Evolutionary conservation across 2,329 filamentous ascomycete species (phyloP).

Genomic region (Colletotrichum liaoningense): DNA sequence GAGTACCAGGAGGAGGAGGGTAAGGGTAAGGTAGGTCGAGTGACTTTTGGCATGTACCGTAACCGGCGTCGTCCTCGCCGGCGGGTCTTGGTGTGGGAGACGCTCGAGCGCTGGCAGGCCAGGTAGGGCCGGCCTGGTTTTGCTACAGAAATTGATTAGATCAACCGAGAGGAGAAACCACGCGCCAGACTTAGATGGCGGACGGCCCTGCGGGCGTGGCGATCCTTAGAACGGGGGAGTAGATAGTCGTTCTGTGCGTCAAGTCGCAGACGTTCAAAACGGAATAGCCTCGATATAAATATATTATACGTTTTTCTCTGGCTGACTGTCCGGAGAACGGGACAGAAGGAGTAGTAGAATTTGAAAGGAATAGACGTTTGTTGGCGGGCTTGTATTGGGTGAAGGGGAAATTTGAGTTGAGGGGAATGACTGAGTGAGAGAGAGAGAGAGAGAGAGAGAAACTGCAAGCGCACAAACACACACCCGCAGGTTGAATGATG

Average conservation of each 20-base stretch:
- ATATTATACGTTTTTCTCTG: constrained; percentile 21
- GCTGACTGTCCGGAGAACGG: not conserved
- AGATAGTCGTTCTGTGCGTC: constrained; percentile 34
- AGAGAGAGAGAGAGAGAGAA: not conserved
- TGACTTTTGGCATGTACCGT: constrained; percentile 38
- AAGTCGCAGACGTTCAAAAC: constrained; percentile 33
- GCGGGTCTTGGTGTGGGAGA: constrained; percentile 25
- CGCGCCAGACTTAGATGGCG: constrained; percentile 34
- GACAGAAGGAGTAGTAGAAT: constrained; percentile 6
- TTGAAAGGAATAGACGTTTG: not conserved
- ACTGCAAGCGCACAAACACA: constrained; percentile 31
- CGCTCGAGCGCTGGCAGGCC: constrained; percentile 38
- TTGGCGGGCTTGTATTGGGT: not conserved
- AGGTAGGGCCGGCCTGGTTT: constrained; percentile 35
- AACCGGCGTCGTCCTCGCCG: constrained; percentile 16
- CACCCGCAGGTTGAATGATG: not conserved
- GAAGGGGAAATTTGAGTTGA: not conserved
- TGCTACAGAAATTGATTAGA: constrained; percentile 42
- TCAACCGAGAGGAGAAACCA: constrained; percentile 39
- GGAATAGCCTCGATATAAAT: constrained; percentile 36
- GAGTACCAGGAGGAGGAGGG: constrained; percentile 28
- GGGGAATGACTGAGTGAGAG: not conserved
- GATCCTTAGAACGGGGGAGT: constrained; percentile 32
- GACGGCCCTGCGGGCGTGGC: constrained; percentile 36
- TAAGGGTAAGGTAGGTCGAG: constrained; percentile 24